Evolutionary conservation across 352 stramenopile species (phyloP), one percentile per base, ranked within the genome.

Genomic region (Pythium periplocum): DNA sequence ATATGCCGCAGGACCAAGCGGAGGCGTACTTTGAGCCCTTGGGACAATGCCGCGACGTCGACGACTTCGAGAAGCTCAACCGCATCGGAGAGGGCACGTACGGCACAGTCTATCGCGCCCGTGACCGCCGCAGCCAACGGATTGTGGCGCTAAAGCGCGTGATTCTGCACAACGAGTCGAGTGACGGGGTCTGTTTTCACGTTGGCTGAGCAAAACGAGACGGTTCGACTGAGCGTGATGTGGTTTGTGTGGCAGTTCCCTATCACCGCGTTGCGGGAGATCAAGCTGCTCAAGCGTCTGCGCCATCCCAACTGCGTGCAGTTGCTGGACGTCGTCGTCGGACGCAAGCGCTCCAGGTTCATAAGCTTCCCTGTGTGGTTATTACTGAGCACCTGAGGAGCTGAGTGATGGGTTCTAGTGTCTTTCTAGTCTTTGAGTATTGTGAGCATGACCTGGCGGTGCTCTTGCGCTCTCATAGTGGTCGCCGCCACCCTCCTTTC

Each of bases 401-500:
- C 17, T 26, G 17, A 26, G 17, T 26, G 17, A 26, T 26, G 17
- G 17, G 34, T 31, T 33, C 2, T 37, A 85, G 80, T 41, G 85
- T 96, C 1, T 97, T 96, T 58, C 61, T 97, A 7, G 85, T 95
- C 10, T 96, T 97, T 72, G 90, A 96, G 61, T 95, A 95, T 60
- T 93, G 83, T 50, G 72, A 90, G 42, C 79, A 95, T 53, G 90
- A 96, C 48, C 55, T 97, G 6, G 75, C 82, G 8, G 43, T 87
- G 10, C 64, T 97, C 12, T 48, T 83, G 35, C 69, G 65, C 6
- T 64, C 70, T 35, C 68, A 93, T 60, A 86, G 66, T 38, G 59
- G 51, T 58, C 76, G 64, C 17, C 17, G 17, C 53, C 77, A 53
- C 55, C 63, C 63, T 45, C 78, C 82, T n/a, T 96, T 97, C 74